Evolutionary conservation across 345 rosid species (phyloP).

Genomic region (Citrus cavaleriei): DNA sequence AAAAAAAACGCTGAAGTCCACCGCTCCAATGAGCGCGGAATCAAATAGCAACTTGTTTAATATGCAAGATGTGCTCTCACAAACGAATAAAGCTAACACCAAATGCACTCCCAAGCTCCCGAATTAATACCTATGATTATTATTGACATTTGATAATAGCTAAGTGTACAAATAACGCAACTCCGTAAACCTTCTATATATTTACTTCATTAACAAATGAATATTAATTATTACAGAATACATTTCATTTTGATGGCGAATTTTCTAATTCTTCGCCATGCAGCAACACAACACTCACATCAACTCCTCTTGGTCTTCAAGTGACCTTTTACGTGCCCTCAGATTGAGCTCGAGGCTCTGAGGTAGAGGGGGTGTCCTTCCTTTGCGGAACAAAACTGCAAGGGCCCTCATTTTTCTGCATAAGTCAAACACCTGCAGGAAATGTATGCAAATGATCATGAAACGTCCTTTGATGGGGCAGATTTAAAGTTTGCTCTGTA

Average conservation of each 20-base stretch:
- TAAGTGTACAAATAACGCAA: neutral
- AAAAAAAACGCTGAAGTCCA: too few species aligned
- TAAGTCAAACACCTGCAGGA: conserved; percentile 79
- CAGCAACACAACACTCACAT: conserved; percentile 9
- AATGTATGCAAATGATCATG: conserved; percentile 3
- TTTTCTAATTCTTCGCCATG: neutral
- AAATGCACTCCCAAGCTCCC: too few species aligned
- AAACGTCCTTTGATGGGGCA: neutral
- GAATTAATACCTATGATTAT: neutral
- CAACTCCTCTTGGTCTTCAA: conserved; percentile 65
- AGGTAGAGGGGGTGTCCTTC: conserved; percentile 85
- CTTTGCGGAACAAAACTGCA: conserved; percentile 78
- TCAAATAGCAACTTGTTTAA: too few species aligned
- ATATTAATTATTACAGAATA: conserved; percentile 2
- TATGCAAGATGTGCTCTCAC: too few species aligned
- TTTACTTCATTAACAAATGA: neutral
- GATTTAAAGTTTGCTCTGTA: neutral
- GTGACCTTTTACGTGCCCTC: conserved; percentile 83
- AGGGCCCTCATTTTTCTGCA: conserved; percentile 78
- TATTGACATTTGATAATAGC: neutral
- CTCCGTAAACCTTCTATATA: neutral
- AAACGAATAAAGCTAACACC: too few species aligned
- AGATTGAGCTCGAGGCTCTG: conserved; percentile 83
- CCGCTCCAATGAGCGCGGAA: too few species aligned
- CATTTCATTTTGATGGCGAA: neutral